These are phyloP conservation scores for Aphanomyces cochlioides DNA, from an alignment of 352 stramenopile genomes.

Conservation along the genomic window DNA sequence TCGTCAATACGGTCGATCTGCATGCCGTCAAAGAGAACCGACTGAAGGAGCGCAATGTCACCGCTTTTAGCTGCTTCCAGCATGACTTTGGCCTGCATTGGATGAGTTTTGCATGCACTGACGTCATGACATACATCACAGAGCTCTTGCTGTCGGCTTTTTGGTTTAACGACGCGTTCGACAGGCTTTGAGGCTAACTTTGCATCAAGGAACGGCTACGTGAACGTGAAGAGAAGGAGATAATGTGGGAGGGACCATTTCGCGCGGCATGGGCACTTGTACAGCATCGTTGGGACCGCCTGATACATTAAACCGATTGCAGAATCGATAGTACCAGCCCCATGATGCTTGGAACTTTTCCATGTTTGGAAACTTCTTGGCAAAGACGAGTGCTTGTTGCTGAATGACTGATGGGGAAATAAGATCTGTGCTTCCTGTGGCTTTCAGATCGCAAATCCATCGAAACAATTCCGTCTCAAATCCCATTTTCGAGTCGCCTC, in stretches of 20 bases:
- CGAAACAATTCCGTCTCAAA: conserved; percentile 84
- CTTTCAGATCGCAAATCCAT: conserved; percentile 81
- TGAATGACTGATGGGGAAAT: conserved; percentile 55
- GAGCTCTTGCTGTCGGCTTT: too few species aligned
- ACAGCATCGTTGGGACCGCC: background rate
- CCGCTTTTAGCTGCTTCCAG: conserved; percentile 8
- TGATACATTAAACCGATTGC: conserved; percentile 33
- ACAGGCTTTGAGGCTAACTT: background rate
- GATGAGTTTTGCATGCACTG: too few species aligned
- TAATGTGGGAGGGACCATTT: background rate
- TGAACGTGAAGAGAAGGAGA: background rate
- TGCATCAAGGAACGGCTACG: background rate
- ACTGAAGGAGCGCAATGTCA: background rate
- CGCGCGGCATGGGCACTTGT: background rate
- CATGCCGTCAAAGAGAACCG: background rate
- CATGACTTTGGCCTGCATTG: background rate
- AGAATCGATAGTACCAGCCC: conserved; percentile 85
- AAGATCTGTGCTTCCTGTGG: conserved; percentile 46
- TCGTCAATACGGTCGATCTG: conserved; percentile 8
- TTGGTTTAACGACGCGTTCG: background rate
- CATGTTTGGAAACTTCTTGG: conserved; percentile 82
- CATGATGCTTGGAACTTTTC: conserved; percentile 80
- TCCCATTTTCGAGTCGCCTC: conserved; percentile 74
- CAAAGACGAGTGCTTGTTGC: conserved; percentile 76
- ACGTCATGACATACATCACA: too few species aligned